A percentile compares a stretch with the other conserved stretches of the same genome.
phyloP scores from a whole-genome alignment of 23 red algal species.

The Cyanidium caldarium region DNA sequence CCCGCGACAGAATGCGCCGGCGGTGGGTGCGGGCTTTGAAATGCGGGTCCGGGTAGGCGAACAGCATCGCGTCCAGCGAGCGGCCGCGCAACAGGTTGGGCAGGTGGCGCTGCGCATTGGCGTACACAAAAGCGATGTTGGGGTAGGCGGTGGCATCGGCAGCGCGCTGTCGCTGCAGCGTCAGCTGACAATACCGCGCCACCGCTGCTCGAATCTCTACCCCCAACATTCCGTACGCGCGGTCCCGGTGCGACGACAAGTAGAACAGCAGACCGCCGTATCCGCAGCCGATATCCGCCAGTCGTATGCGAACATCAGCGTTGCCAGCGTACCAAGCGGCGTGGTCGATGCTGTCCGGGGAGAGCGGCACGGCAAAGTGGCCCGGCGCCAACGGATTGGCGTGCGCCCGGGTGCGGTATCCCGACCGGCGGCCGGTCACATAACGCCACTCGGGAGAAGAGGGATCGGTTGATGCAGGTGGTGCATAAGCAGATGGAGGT shows the following conservation, averaged over 20 bases:
- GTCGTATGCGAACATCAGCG: background rate
- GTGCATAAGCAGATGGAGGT: no score
- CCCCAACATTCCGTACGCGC: conserved; percentile 48
- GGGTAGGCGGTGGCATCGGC: conserved; percentile 19
- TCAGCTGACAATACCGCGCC: conserved; percentile 31
- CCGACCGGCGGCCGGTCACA: background rate
- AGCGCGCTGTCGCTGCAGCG: conserved; percentile 26
- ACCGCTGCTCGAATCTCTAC: conserved; percentile 80
- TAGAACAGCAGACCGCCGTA: conserved; percentile 69
- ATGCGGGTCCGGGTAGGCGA: conserved; percentile 95
- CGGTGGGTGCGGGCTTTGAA: conserved; percentile 83
- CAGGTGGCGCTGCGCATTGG: conserved; percentile 75
- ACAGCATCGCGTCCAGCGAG: conserved; percentile 61
- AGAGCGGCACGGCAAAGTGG: conserved; percentile 37
- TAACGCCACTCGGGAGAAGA: no score
- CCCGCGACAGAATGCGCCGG: conserved; percentile 52
- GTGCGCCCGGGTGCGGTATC: conserved; percentile 63
- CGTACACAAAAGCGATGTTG: conserved; percentile 66
- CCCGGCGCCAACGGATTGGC: conserved; percentile 80
- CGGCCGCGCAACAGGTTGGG: conserved; percentile 43
- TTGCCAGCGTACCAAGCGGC: conserved; percentile 23
- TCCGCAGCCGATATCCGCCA: conserved; percentile 73
- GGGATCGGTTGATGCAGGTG: no score
- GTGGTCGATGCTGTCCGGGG: conserved; percentile 16
- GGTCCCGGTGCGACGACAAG: conserved; percentile 25